phyloP scores from a whole-genome alignment of 2,329 filamentous ascomycete genomes.

The Trichoderma afroharzianum region DNA sequence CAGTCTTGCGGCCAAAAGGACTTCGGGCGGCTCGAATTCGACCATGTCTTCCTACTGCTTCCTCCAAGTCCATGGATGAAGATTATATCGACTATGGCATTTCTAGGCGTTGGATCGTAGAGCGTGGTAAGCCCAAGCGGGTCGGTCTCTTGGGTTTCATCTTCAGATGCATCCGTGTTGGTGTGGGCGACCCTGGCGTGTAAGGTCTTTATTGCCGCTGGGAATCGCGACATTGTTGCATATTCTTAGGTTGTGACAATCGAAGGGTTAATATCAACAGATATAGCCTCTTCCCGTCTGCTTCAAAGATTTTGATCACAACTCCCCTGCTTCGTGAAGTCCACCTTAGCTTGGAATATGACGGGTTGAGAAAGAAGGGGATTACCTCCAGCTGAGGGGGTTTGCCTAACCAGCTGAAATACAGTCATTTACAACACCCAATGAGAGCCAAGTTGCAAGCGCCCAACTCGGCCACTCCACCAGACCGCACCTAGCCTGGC shows the following conservation, averaged over 20 bases:
- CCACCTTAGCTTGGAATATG: not conserved
- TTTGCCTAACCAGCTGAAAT: not conserved
- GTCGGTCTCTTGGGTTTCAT: not conserved
- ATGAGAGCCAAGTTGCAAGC: not conserved
- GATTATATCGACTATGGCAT: not conserved
- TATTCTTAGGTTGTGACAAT: not conserved
- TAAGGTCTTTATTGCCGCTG: not conserved
- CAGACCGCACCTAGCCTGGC: not conserved
- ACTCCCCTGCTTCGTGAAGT: not conserved
- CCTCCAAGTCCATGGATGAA: constrained; percentile 19
- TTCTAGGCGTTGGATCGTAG: not conserved
- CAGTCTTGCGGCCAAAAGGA: constrained; percentile 14
- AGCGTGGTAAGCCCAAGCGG: constrained; percentile 12
- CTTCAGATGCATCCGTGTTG: not conserved
- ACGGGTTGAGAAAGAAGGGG: not conserved
- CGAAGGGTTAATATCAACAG: not conserved
- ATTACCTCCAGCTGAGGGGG: not conserved
- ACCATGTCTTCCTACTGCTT: constrained; percentile 14
- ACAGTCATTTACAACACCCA: not conserved
- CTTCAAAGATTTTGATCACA: not conserved
- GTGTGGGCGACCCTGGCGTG: not conserved
- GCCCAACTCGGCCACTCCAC: not conserved
- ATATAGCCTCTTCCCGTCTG: not conserved
- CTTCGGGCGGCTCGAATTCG: not conserved
- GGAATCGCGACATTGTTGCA: not conserved